Percentiles rank a stretch among this genome's conserved stretches.
Evolutionary conservation across 1,284 basidiomycete species (phyloP).

Genomic region (Boletus semigastroideus): DNA sequence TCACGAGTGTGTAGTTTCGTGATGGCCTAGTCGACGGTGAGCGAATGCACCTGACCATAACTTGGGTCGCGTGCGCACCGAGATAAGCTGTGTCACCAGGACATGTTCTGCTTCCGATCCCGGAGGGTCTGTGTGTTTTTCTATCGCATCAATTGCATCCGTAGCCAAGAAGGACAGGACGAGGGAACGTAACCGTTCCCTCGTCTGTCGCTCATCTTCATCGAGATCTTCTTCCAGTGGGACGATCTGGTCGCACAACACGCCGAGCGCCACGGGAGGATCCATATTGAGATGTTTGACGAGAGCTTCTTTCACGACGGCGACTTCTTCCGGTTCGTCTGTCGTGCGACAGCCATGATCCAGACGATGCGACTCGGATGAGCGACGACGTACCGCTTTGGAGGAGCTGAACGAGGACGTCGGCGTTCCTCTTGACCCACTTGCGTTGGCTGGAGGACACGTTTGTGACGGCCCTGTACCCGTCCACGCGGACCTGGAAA

Average conservation of each 20-base stretch:
- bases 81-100: conserved; percentile 48
- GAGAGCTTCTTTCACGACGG: conserved; percentile 58
- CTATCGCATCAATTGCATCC: conserved; percentile 50
- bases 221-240: conserved; percentile 50
- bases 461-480: conserved; percentile 60
- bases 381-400: conserved; percentile 60
- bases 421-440: conserved; percentile 68
- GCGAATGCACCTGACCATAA: background rate
- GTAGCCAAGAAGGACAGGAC: conserved; percentile 59
- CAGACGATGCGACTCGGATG: conserved; percentile 11
- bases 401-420: conserved; percentile 70
- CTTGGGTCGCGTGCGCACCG: conserved; percentile 36
- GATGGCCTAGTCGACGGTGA: conserved; percentile 44
- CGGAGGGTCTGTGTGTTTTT: conserved; percentile 43
- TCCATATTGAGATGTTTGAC: conserved; percentile 64
- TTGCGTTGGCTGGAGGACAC: conserved; percentile 59
- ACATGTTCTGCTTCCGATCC: conserved; percentile 48
- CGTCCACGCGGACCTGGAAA: conserved; percentile 62
- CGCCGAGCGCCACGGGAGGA: conserved; percentile 56
- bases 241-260: conserved; percentile 66
- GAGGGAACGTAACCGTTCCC: conserved; percentile 54
- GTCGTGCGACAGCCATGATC: conserved; percentile 17
- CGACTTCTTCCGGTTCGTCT: conserved; percentile 69
- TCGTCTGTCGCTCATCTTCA: conserved; percentile 57
- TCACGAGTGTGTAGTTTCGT: conserved; percentile 43